phyloP scores from a whole-genome alignment of 306 rosid species.

The Cucurbita maxima region DNA sequence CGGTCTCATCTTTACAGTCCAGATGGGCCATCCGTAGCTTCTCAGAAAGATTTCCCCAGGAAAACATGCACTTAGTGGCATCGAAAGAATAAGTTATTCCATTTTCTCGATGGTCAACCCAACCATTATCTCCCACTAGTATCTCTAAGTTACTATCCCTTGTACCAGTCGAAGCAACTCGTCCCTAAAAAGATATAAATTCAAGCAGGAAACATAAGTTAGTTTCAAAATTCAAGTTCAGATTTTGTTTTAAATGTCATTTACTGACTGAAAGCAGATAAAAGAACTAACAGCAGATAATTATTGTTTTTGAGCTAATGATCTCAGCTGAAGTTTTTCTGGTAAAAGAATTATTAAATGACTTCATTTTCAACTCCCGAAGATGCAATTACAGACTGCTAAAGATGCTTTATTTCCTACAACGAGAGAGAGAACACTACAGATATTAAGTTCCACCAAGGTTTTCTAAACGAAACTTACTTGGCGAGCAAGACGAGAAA shows the following conservation, averaged over 20 bases:
- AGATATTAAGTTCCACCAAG: neutral
- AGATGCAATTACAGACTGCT: neutral
- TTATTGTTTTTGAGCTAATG: neutral
- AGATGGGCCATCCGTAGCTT: slow-evolving; percentile 62
- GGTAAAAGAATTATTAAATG: neutral
- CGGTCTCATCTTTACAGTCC: slow-evolving; percentile 52
- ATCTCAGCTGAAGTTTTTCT: neutral
- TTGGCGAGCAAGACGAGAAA: slow-evolving; percentile 69
- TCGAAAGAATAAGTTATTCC: slow-evolving; percentile 76
- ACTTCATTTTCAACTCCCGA: neutral
- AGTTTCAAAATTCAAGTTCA: neutral
- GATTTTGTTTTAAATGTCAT: neutral
- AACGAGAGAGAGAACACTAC: neutral
- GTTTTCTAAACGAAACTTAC: slow-evolving; percentile 22
- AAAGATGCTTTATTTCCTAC: neutral
- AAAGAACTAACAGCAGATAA: neutral
- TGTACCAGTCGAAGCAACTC: slow-evolving; percentile 71
- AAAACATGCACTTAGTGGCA: slow-evolving; percentile 89
- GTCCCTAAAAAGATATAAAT: slow-evolving; percentile 36
- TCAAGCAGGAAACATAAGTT: neutral
- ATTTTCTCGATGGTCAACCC: slow-evolving; percentile 91
- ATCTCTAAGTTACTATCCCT: slow-evolving; percentile 83
- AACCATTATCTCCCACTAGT: slow-evolving; percentile 76
- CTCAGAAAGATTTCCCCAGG: slow-evolving; percentile 98
- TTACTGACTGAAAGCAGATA: neutral